Conservation (phyloP, 2,329 filamentous ascomycete genomes). For the Raffaelea arxii region DNA sequence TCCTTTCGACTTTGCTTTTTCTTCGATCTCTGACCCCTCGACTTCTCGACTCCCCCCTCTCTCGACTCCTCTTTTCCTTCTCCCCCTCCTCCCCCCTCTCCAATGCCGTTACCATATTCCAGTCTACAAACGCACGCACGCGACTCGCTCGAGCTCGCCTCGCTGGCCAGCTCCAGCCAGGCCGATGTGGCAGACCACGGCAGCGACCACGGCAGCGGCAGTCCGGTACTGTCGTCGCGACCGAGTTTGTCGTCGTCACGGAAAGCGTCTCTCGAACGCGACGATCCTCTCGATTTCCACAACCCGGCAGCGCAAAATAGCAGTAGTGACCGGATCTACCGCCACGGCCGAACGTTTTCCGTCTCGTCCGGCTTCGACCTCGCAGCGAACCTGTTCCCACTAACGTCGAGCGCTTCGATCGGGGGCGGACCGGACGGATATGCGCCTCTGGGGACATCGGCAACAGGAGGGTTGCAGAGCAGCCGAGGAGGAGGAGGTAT, state of each 20-base stretch:
- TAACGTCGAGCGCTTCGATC: slow-evolving; percentile 71
- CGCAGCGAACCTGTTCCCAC: slow-evolving; percentile 80
- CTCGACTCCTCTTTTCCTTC: not conserved
- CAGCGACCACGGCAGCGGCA: slow-evolving; percentile 49
- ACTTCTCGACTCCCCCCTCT: not conserved
- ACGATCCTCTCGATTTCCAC: slow-evolving; percentile 64
- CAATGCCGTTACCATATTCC: slow-evolving; percentile 33
- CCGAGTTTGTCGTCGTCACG: slow-evolving; percentile 91
- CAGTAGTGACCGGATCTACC: slow-evolving; percentile 14
- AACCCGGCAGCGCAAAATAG: slow-evolving; percentile 37
- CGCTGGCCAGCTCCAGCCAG: slow-evolving; percentile 74
- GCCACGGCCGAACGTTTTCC: slow-evolving; percentile 66
- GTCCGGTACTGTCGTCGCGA: slow-evolving; percentile 60
- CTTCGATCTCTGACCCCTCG: not conserved
- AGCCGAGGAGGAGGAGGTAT: slow-evolving; percentile 37
- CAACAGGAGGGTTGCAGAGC: slow-evolving; percentile 42
- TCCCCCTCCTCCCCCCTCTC: slow-evolving; percentile 4
- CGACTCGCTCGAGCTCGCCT: slow-evolving; percentile 94
- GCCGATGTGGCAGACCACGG: slow-evolving; percentile 46
- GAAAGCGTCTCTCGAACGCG: slow-evolving; percentile 76
- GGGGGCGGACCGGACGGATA: slow-evolving; percentile 63
- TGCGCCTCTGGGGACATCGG: slow-evolving; percentile 73
- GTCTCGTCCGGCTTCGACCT: slow-evolving; percentile 94
- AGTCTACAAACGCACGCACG: slow-evolving; percentile 45
- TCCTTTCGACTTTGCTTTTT: not conserved